Percentiles rank a stretch among this genome's conserved stretches.
Conservation (phyloP, 176 grass and related monocot genomes). For the Eragrostis curvula region DNA sequence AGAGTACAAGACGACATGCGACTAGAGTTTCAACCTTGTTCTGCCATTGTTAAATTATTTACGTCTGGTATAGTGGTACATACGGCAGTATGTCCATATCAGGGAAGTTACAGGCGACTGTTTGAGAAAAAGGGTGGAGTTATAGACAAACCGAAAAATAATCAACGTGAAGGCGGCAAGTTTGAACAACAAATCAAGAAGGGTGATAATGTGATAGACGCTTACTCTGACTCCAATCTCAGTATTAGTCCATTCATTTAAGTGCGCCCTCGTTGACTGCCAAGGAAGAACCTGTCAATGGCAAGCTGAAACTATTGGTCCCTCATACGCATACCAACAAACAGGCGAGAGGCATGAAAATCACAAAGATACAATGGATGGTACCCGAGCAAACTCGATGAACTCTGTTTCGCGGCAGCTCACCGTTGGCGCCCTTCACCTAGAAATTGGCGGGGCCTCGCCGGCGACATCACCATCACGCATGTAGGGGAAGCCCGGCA, state of each 20-base stretch:
- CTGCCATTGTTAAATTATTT: neutral
- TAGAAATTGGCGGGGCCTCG: neutral
- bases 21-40: conserved; percentile 14
- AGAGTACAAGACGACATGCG: neutral
- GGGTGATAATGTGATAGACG: too few relatives aligned
- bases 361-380: neutral
- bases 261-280: neutral
- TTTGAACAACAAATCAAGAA: too few relatives aligned
- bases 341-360: neutral
- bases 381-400: neutral
- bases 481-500: neutral
- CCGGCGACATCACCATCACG: neutral
- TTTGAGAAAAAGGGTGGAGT: too few relatives aligned
- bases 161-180: conserved; percentile 9
- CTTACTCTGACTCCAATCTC: neutral
- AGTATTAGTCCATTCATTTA: neutral
- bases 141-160: neutral
- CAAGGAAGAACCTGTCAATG: neutral
- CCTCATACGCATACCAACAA: conserved; percentile 5
- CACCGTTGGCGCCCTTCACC: neutral
- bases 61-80: neutral
- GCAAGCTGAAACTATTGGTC: neutral
- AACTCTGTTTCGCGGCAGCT: neutral
- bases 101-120: neutral
- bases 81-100: neutral